These are phyloP conservation scores for Trichophaea hybrida DNA, from an alignment of 2,329 filamentous ascomycete genomes.

Conservation along the genomic window DNA sequence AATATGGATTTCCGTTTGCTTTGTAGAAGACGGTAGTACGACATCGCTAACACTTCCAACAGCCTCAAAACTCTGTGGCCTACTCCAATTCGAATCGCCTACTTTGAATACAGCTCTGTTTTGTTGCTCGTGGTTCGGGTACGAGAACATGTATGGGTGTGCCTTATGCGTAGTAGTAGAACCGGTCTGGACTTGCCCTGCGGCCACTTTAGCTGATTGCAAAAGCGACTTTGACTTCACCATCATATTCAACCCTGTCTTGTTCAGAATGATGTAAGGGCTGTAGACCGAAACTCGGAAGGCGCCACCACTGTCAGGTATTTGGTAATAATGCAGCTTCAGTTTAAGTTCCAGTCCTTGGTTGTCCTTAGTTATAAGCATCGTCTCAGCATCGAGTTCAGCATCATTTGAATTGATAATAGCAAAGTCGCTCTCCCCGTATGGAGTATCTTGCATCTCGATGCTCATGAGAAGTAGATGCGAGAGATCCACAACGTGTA, in stretches of 20 bases:
- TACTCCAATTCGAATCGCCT: constrained; percentile 87
- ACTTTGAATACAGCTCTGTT: constrained; percentile 82
- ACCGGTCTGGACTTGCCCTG: constrained; percentile 53
- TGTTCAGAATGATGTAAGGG: constrained; percentile 88
- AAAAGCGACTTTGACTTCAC: constrained; percentile 82
- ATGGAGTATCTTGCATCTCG: constrained; percentile 84
- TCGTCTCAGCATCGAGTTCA: constrained; percentile 74
- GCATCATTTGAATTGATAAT: constrained; percentile 88
- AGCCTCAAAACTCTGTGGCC: constrained; percentile 92
- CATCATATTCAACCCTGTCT: constrained; percentile 77
- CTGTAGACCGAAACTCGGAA: constrained; percentile 94
- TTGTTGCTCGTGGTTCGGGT: constrained; percentile 69
- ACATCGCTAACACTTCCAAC: constrained; percentile 88
- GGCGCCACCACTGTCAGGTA: constrained; percentile 83
- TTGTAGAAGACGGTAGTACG: constrained; percentile 57
- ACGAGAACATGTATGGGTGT: constrained; percentile 92
- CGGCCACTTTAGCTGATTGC: constrained; percentile 64
- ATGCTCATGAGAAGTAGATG: constrained; percentile 84
- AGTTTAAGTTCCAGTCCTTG: constrained; percentile 66
- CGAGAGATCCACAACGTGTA: constrained; percentile 91
- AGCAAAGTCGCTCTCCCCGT: constrained; percentile 52
- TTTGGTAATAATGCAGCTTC: constrained; percentile 73
- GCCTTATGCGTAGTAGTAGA: constrained; percentile 50
- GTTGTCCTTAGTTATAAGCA: constrained; percentile 68
- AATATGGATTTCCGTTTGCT: constrained; percentile 70